Base-by-base conservation (phyloP, 2,329 filamentous ascomycete genomes). In the Exserohilum turcica region DNA sequence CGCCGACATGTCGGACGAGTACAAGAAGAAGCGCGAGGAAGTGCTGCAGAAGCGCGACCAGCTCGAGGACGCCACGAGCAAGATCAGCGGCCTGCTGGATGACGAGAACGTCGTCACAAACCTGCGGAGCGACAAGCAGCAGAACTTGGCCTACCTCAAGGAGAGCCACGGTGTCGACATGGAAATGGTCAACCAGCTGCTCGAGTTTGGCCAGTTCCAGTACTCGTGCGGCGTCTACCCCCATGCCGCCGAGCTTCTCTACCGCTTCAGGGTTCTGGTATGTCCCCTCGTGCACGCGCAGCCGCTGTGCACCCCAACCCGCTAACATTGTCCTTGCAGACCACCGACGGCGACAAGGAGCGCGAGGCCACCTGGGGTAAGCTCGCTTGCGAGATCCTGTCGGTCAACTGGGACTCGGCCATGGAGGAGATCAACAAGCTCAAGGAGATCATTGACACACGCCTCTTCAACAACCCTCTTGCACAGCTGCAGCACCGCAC, bases 331-430 rank as follows among this genome's bases (percentile, higher is more conserved):
- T 3, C 38, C 29, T 29, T 8, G 19, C 48, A 77, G 67, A 97
- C 93, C 52, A 99, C 93, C 68, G 94, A 99, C 78, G 96, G 96
- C 80, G 94, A 97, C 83, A 96, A 96, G 81, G 93, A 97, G 64
- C 86, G 91, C 52, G 90, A 90, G 48, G 94, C 94, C 55, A 97
- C 92, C 57, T 99, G 94, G 94, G 94, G 94, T 76, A 97, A 97
- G 81, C 85, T 99, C 57, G 94, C 93, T 44, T 95, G 88, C 64
- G 94, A 99, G 78, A 97, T 99, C 73, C 84, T 99, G 61, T 91
- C 87, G 64, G 90, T 90, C 64, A 95, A 92, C 82, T 99, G 94
- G 94, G 94, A 97, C 71, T 86, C 86, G 37, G 92, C 88, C 0
- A 78, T 89, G 43, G 80, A 87, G 38, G 87, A 90, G 71, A 76